Conservation (phyloP, 2,329 filamentous ascomycete species). For the Colletotrichum sp. region DNA sequence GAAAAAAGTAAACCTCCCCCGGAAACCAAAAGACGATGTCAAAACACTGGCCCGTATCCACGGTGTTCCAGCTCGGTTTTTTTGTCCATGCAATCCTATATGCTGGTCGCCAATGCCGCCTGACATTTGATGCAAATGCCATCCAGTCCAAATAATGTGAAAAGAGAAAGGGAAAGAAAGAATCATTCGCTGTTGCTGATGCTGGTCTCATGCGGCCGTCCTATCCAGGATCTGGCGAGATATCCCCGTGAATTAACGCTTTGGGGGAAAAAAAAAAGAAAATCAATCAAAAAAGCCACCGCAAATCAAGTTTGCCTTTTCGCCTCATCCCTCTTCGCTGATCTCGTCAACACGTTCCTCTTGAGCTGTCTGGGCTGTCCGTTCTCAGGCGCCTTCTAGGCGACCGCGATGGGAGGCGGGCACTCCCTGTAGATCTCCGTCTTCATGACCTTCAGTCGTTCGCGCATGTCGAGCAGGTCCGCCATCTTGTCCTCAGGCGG, state of each 20-base stretch:
- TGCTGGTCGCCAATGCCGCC: constrained; percentile 12
- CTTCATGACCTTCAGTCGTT: constrained; percentile 62
- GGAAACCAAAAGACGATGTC: background rate
- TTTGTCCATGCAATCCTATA: constrained; percentile 19
- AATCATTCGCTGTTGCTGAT: constrained; percentile 23
- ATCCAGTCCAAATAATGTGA: background rate
- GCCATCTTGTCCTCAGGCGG: constrained; percentile 57
- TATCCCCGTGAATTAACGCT: constrained; percentile 16
- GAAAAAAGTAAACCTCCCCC: background rate
- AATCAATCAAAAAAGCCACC: background rate
- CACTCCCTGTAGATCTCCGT: constrained; percentile 59
- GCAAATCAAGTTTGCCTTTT: background rate
- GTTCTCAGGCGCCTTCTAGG: background rate
- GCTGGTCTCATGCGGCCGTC: constrained; percentile 17
- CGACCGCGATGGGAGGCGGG: constrained; percentile 30
- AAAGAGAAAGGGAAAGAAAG: background rate
- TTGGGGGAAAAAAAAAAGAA: constrained; percentile 6
- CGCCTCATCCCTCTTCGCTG: background rate
- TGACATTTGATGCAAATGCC: constrained; percentile 13
- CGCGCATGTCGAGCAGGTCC: constrained; percentile 59
- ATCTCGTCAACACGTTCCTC: background rate
- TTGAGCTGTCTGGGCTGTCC: background rate
- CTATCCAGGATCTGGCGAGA: constrained; percentile 14
- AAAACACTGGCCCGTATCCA: constrained; percentile 4
- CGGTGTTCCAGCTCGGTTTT: background rate